Evolutionary conservation across 1,139 yeast genomes (phyloP).

Genomic region (Hyphopichia fennica): DNA sequence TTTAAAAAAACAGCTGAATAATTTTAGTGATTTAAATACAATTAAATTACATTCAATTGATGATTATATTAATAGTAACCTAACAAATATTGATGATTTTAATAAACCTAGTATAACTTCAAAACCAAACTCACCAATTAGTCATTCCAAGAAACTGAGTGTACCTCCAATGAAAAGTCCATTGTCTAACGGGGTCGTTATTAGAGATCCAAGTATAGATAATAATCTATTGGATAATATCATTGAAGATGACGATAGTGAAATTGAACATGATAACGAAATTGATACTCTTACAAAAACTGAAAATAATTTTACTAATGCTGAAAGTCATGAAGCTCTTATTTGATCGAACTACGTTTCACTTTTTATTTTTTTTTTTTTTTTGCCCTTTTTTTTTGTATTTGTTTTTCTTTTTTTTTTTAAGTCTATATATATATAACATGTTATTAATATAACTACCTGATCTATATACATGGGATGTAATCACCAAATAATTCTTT

Average conservation of each 20-base stretch:
- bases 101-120: slow-evolving; percentile 5
- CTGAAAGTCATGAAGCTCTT: neutral
- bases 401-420: neutral
- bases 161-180: slow-evolving; percentile 6
- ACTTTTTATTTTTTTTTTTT: neutral
- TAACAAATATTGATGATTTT: slow-evolving; percentile 14
- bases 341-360: neutral
- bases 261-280: neutral
- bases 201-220: neutral
- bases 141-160: neutral
- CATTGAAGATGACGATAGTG: slow-evolving; percentile 4
- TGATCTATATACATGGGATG: too few species aligned
- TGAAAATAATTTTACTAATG: neutral
- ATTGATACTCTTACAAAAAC: neutral
- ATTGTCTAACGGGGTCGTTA: slow-evolving; percentile 6
- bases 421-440: too few species aligned
- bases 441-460: too few species aligned
- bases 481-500: slow-evolving; percentile 83
- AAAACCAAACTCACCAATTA: neutral
- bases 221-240: slow-evolving; percentile 1
- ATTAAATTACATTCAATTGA: slow-evolving; percentile 22
- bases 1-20: slow-evolving; percentile 14
- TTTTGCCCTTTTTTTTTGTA: too few species aligned
- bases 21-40: neutral
- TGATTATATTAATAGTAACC: slow-evolving; percentile 27